A percentile compares a stretch with the other conserved stretches of the same genome.
Evolutionary conservation across 768 basidiomycete species (phyloP).

Genomic region (Hemileccinum impolitum): DNA sequence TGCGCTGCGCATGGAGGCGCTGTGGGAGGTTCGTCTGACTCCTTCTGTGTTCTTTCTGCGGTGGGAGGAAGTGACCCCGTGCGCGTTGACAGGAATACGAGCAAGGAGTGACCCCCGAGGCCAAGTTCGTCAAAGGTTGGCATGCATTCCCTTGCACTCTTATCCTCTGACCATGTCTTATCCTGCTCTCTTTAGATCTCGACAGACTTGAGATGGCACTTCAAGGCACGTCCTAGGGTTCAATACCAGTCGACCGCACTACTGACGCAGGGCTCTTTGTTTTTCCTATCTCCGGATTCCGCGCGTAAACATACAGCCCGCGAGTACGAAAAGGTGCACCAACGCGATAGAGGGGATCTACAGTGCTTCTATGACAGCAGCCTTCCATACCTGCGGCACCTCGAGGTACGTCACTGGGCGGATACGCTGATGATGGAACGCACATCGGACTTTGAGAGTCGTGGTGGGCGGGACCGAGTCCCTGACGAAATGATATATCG

Average conservation of each 20-base stretch:
- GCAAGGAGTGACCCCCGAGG: constrained; percentile 65
- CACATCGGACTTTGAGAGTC: not conserved
- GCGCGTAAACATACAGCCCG: constrained; percentile 41
- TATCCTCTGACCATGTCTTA: not conserved
- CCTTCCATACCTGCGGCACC: constrained; percentile 65
- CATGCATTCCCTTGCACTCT: not conserved
- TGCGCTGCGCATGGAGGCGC: constrained; percentile 58
- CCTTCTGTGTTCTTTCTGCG: not conserved
- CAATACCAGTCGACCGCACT: too few species aligned
- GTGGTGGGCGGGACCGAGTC: not conserved
- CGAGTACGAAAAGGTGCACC: constrained; percentile 66
- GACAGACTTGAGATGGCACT: constrained; percentile 87
- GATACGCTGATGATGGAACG: constrained; percentile 28
- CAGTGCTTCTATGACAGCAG: constrained; percentile 83
- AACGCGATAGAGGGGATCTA: constrained; percentile 40
- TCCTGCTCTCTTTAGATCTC: constrained; percentile 48
- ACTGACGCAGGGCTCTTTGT: not conserved
- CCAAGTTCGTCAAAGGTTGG: constrained; percentile 81
- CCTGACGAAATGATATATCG: not conserved
- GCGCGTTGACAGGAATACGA: constrained; percentile 72
- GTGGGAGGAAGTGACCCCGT: not conserved
- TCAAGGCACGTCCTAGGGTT: constrained; percentile 50
- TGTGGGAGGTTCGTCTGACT: constrained; percentile 55
- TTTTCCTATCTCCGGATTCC: too few species aligned
- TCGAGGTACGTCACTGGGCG: constrained; percentile 74